These are phyloP conservation scores for Pelargonium citronellum DNA, from an alignment of 441 rosid genomes.

Conservation along the genomic window DNA sequence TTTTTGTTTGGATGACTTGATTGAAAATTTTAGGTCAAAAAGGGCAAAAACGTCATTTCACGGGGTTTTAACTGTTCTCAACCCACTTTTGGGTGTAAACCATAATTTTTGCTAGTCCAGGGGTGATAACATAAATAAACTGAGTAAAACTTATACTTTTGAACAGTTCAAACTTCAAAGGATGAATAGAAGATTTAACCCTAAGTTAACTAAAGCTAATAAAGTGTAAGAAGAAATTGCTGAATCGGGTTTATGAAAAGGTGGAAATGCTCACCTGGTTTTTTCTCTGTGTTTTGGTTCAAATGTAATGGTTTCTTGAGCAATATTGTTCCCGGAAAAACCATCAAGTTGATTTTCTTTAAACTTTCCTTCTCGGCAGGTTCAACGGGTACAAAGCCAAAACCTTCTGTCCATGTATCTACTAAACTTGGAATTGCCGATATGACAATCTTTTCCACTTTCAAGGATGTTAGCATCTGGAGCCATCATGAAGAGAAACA, in stretches of 20 bases:
- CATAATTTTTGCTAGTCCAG: too few species aligned
- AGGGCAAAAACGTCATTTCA: too few species aligned
- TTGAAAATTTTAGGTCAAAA: too few species aligned
- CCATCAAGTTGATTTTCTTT: conserved; percentile 67
- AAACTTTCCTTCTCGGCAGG: conserved; percentile 50
- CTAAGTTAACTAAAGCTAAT: not conserved
- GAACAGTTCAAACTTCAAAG: too few species aligned
- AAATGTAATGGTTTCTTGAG: conserved; percentile 53
- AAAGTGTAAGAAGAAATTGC: not conserved
- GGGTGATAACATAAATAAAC: too few species aligned
- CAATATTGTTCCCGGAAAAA: conserved; percentile 72
- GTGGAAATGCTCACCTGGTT: conserved; percentile 8
- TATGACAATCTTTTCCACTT: conserved; percentile 80
- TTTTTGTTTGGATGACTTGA: too few species aligned
- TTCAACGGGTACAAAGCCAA: conserved; percentile 61
- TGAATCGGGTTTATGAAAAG: not conserved
- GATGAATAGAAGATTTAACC: too few species aligned
- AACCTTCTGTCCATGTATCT: conserved; percentile 83
- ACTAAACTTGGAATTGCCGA: conserved; percentile 78
- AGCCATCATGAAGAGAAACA: conserved; percentile 24
- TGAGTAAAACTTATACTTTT: too few species aligned
- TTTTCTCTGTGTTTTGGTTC: conserved; percentile 24
- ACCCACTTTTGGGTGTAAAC: too few species aligned
- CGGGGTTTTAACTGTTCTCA: too few species aligned
- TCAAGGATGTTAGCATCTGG: conserved; percentile 66